A percentile compares a stretch with the other conserved stretches of the same genome.
These are phyloP conservation scores for Cytospora leucostoma DNA, from an alignment of 2,329 filamentous ascomycete genomes.

Conservation along the genomic window DNA sequence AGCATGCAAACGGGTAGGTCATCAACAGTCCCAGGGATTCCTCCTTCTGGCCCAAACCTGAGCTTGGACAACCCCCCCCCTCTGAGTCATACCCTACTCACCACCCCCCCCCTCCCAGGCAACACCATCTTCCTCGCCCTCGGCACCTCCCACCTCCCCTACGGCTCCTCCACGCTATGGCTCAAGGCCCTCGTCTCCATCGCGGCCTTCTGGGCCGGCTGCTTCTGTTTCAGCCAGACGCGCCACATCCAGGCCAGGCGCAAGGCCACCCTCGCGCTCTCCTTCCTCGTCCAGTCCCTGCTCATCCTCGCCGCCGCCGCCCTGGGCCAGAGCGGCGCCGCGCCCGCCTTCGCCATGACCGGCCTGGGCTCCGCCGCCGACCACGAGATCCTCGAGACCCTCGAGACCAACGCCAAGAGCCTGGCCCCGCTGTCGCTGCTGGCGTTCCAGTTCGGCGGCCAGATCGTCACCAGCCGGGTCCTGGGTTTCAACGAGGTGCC, in stretches of 20 bases:
- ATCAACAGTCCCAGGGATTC: neutral
- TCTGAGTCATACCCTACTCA: neutral
- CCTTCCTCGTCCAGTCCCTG: slow-evolving; percentile 54
- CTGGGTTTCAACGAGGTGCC: slow-evolving; percentile 57
- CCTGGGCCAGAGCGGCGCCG: slow-evolving; percentile 49
- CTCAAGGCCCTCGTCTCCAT: slow-evolving; percentile 47
- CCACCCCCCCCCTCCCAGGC: slow-evolving; percentile 37
- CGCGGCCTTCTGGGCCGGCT: slow-evolving; percentile 54
- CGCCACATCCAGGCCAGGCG: slow-evolving; percentile 29
- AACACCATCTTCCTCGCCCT: slow-evolving; percentile 66
- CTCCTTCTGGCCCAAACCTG: neutral
- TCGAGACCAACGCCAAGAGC: slow-evolving; percentile 42
- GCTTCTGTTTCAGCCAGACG: slow-evolving; percentile 46
- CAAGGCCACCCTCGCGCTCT: slow-evolving; percentile 42
- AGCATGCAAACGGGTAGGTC: slow-evolving; percentile 42
- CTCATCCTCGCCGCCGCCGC: slow-evolving; percentile 55
- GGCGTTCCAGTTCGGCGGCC: slow-evolving; percentile 57
- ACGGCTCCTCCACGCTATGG: slow-evolving; percentile 48
- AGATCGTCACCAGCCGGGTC: slow-evolving; percentile 54
- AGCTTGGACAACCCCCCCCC: neutral
- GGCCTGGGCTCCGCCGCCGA: slow-evolving; percentile 42
- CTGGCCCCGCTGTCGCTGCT: slow-evolving; percentile 46
- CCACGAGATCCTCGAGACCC: slow-evolving; percentile 31
- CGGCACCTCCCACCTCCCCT: slow-evolving; percentile 54
- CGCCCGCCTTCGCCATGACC: slow-evolving; percentile 43